Conservation (phyloP, 805 yeast species). For the Monosporozyma servazzii region DNA sequence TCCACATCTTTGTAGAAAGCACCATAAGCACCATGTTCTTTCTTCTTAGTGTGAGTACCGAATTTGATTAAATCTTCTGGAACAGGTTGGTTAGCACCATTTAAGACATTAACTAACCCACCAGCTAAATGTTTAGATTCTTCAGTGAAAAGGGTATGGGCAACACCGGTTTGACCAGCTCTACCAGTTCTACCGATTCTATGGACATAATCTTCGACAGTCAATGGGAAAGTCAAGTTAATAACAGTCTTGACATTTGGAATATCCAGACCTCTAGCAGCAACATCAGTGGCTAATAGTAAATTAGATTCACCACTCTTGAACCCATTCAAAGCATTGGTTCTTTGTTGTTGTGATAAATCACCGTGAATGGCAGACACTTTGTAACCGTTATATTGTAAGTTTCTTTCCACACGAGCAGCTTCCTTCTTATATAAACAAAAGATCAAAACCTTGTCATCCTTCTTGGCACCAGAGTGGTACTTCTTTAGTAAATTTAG, state of each 20-base stretch:
- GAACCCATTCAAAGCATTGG: constrained; percentile 76
- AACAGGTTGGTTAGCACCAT: constrained; percentile 91
- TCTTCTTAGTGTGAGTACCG: constrained; percentile 97
- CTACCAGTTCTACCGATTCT: constrained; percentile 97
- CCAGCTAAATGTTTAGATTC: constrained; percentile 95
- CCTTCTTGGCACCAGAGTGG: constrained; percentile 51
- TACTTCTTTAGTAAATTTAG: constrained; percentile 65
- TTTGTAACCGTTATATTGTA: constrained; percentile 61
- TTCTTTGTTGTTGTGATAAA: constrained; percentile 83
- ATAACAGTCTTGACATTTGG: constrained; percentile 95
- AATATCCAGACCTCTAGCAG: constrained; percentile 95
- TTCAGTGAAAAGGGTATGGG: constrained; percentile 93
- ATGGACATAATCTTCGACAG: constrained; percentile 94
- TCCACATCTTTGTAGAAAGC: constrained; percentile 94
- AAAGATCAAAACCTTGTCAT: constrained; percentile 83
- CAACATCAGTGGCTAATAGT: constrained; percentile 94
- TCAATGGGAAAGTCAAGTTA: constrained; percentile 90
- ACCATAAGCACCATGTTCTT: constrained; percentile 96
- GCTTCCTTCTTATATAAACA: constrained; percentile 98
- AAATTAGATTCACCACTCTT: constrained; percentile 69
- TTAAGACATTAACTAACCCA: constrained; percentile 80
- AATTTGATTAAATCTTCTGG: constrained; percentile 92
- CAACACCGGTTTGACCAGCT: constrained; percentile 91
- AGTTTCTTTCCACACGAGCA: constrained; percentile 69
- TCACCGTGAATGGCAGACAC: constrained; percentile 97